These are phyloP conservation scores for Corrigiola litoralis DNA, from an alignment of 179 eudicot genomes.

Conservation along the genomic window DNA sequence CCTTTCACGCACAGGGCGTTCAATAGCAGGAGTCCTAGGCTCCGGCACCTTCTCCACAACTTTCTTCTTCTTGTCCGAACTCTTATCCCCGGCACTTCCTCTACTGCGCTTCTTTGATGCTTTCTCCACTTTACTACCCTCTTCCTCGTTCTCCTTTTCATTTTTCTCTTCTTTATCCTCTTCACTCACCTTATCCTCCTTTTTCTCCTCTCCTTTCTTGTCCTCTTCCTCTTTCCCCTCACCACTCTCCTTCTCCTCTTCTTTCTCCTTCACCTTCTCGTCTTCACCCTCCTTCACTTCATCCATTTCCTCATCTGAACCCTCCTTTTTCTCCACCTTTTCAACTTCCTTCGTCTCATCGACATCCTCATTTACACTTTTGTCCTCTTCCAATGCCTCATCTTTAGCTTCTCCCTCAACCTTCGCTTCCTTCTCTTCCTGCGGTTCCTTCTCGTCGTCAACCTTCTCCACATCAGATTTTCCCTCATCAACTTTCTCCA, in stretches of 20 bases:
- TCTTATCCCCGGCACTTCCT: constrained; percentile 33
- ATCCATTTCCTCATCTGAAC: constrained; percentile 22
- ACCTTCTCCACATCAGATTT: constrained; percentile 10
- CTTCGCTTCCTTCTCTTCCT: constrained; percentile 11
- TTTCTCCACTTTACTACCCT: constrained; percentile 35
- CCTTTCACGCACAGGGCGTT: constrained; percentile 87
- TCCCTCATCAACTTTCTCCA: constrained; percentile 8
- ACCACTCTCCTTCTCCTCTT: constrained; percentile 9
- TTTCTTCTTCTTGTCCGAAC: constrained; percentile 34
- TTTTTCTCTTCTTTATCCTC: constrained; percentile 21
- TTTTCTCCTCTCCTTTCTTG: background rate
- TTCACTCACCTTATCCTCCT: constrained; percentile 16
- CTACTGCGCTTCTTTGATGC: constrained; percentile 42
- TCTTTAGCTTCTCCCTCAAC: constrained; percentile 12
- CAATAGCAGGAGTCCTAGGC: constrained; percentile 60
- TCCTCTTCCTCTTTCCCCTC: constrained; percentile 16
- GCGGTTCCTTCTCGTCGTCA: constrained; percentile 10
- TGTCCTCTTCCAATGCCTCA: constrained; percentile 16
- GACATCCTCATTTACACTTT: constrained; percentile 9
- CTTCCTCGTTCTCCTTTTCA: constrained; percentile 28
- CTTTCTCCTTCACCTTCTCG: constrained; percentile 15
- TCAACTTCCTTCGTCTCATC: constrained; percentile 23
- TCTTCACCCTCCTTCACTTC: constrained; percentile 20
- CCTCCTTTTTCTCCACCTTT: constrained; percentile 20
- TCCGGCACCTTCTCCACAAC: constrained; percentile 44